A percentile compares a stretch with the other conserved stretches of the same genome.
Evolutionary conservation across 495 filamentous ascomycete species (phyloP).

Genomic region (Hyaloscypha hepaticicola): DNA sequence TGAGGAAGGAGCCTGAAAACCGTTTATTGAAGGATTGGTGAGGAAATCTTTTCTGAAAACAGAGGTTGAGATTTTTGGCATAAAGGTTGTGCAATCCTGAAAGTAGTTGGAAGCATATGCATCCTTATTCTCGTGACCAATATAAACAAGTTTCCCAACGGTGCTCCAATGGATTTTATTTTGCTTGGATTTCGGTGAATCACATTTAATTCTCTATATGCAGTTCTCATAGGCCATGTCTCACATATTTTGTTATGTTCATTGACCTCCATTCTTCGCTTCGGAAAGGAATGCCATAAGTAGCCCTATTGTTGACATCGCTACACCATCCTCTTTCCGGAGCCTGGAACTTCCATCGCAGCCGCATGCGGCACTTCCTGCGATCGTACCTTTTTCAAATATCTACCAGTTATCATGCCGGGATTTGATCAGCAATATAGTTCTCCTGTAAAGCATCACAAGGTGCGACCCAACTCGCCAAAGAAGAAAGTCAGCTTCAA

Average conservation of each 20-base stretch:
- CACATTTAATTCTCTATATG: not conserved
- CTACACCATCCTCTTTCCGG: not conserved
- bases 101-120: too few relatives aligned
- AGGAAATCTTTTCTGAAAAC: not conserved
- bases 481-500: conserved; percentile 4
- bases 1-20: not conserved
- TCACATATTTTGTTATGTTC: not conserved
- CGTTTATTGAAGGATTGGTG: not conserved
- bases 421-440: not conserved
- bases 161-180: too few relatives aligned
- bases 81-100: too few relatives aligned
- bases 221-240: not conserved
- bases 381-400: not conserved
- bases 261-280: not conserved
- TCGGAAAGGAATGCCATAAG: not conserved
- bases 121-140: too few relatives aligned
- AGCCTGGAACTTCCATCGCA: not conserved
- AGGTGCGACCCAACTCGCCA: not conserved
- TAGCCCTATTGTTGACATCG: not conserved
- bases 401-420: not conserved
- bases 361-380: not conserved
- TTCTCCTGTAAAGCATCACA: not conserved
- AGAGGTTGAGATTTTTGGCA: too few relatives aligned
- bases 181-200: too few relatives aligned
- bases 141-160: too few relatives aligned